These are phyloP conservation scores for Colletotrichum sp. DNA, from an alignment of 2,329 filamentous ascomycete species.

Conservation along the genomic window DNA sequence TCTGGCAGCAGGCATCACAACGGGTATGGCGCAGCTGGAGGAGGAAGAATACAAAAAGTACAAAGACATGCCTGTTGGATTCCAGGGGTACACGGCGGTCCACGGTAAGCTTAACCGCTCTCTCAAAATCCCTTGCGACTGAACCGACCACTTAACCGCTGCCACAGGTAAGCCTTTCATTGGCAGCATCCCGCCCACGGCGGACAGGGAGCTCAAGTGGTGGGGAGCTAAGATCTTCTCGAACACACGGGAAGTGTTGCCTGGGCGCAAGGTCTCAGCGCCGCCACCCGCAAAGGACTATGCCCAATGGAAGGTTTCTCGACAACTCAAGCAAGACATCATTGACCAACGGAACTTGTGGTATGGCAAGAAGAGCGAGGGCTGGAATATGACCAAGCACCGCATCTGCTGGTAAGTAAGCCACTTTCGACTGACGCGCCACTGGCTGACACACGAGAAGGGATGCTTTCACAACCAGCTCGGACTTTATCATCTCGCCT, in stretches of 20 bases:
- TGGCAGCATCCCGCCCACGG: slow-evolving; percentile 61
- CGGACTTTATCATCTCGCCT: slow-evolving; percentile 68
- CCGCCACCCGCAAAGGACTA: slow-evolving; percentile 63
- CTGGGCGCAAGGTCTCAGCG: slow-evolving; percentile 59
- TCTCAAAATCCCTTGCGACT: not conserved
- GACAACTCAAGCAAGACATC: slow-evolving; percentile 62
- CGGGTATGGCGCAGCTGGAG: slow-evolving; percentile 60
- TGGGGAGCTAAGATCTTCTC: slow-evolving; percentile 66
- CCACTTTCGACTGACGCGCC: not conserved
- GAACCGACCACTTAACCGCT: slow-evolving; percentile 18
- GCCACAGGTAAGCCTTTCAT: slow-evolving; percentile 55
- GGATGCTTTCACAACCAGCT: slow-evolving; percentile 68
- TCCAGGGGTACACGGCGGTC: slow-evolving; percentile 43
- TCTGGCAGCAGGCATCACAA: slow-evolving; percentile 63
- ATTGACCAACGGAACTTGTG: slow-evolving; percentile 60
- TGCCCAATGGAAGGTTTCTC: slow-evolving; percentile 65
- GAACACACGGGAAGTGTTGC: slow-evolving; percentile 57
- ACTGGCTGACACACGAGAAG: slow-evolving; percentile 37
- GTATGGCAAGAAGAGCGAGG: slow-evolving; percentile 60
- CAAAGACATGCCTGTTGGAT: slow-evolving; percentile 53
- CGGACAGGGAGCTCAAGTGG: slow-evolving; percentile 58
- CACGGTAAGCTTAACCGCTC: slow-evolving; percentile 36
- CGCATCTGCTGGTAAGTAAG: slow-evolving; percentile 68
- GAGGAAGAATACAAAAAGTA: slow-evolving; percentile 49
- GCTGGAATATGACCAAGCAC: slow-evolving; percentile 65